A percentile compares a stretch with the other conserved stretches of the same genome.
These are phyloP conservation scores for Emmonsiellopsis sp. DNA, from an alignment of 2,329 filamentous ascomycete genomes.

Conservation along the genomic window DNA sequence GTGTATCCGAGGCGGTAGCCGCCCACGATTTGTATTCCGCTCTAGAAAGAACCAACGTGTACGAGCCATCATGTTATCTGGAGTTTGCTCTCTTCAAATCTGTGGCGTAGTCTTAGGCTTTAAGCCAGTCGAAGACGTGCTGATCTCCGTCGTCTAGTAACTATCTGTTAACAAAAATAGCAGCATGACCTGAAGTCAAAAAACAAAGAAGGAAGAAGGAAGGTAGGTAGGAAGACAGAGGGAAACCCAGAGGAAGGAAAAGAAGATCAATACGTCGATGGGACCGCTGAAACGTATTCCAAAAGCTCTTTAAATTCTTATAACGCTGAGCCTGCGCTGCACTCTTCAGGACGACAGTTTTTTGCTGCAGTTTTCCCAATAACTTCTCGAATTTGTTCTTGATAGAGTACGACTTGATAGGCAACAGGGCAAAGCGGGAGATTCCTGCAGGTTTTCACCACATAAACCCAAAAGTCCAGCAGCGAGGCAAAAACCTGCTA, in stretches of 20 bases:
- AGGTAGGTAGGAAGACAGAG: neutral
- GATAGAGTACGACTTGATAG: constrained; percentile 5
- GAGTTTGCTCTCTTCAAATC: constrained; percentile 5
- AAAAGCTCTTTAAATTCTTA: constrained; percentile 3
- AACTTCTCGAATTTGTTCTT: constrained; percentile 5
- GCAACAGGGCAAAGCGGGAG: constrained; percentile 1
- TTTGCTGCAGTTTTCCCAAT: neutral
- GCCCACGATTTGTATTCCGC: constrained; percentile 6
- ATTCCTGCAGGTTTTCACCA: constrained; percentile 4
- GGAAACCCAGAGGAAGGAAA: neutral
- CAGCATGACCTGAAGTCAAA: neutral
- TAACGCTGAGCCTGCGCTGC: constrained; percentile 4
- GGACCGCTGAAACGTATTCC: constrained; percentile 1
- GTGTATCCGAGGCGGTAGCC: neutral
- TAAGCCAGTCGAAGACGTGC: constrained; percentile 4
- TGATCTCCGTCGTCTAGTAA: constrained; percentile 1
- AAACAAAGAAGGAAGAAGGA: neutral
- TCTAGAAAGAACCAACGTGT: neutral
- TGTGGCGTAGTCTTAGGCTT: constrained; percentile 1
- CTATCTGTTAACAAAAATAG: neutral
- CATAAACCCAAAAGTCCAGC: constrained; percentile 5
- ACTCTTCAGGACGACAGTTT: constrained; percentile 2
- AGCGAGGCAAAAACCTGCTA: constrained; percentile 1
- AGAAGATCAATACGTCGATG: neutral
- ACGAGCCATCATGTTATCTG: constrained; percentile 2